A percentile compares a stretch with the other conserved stretches of the same genome.
Conservation (phyloP, 306 rosid genomes). For the Astragalus membranaceus region DNA sequence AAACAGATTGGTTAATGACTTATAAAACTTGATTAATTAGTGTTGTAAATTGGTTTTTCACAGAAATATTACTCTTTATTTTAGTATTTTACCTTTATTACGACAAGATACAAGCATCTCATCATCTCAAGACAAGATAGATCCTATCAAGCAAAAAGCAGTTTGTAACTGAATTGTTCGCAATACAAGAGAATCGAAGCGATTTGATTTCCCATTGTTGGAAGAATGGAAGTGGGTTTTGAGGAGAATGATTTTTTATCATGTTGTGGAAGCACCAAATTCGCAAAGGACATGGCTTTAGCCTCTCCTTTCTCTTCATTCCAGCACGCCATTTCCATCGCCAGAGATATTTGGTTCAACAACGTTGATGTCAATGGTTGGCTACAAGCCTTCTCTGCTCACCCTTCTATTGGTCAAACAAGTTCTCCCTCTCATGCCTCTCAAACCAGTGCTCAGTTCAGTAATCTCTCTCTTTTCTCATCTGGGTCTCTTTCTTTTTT, state of each 20-base stretch:
- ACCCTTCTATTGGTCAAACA: slow-evolving; percentile 66
- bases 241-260: slow-evolving; percentile 58
- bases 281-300: slow-evolving; percentile 56
- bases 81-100: no score
- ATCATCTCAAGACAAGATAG: no score
- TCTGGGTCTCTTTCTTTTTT: slow-evolving; percentile 2
- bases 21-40: no score
- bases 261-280: slow-evolving; percentile 78
- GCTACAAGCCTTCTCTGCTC: slow-evolving; percentile 82
- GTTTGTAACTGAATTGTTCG: not conserved
- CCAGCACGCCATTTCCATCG: slow-evolving; percentile 41
- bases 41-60: no score
- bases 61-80: no score
- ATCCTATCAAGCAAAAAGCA: not conserved
- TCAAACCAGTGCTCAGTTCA: slow-evolving; percentile 58
- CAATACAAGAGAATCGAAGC: not conserved
- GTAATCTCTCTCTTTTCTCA: slow-evolving; percentile 2
- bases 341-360: slow-evolving; percentile 67
- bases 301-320: slow-evolving; percentile 56
- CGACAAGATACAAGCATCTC: no score
- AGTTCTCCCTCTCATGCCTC: slow-evolving; percentile 39
- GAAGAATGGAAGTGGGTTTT: slow-evolving; percentile 34
- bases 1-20: no score
- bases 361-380: slow-evolving; percentile 68
- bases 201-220: not conserved